Conservation (phyloP, 495 filamentous ascomycete genomes). For the Aspergillus leporis region DNA sequence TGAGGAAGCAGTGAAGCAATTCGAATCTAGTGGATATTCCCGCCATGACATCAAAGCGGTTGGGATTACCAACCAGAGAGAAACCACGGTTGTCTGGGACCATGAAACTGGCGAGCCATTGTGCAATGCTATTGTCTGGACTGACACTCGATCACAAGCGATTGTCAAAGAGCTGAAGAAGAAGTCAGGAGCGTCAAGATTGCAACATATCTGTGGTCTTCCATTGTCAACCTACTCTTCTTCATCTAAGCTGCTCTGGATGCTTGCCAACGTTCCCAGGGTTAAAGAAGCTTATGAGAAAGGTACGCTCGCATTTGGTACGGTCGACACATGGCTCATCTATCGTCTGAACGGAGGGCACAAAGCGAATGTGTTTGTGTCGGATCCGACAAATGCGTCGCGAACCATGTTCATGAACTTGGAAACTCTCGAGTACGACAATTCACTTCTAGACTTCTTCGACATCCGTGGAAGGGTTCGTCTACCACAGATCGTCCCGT, state of each 20-base stretch:
- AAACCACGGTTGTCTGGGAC: conserved; percentile 95
- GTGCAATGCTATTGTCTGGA: conserved; percentile 91
- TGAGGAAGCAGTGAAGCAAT: conserved; percentile 69
- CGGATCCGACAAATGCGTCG: conserved; percentile 90
- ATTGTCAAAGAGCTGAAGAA: conserved; percentile 77
- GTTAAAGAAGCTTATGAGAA: conserved; percentile 78
- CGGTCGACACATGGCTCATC: conserved; percentile 89
- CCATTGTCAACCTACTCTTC: conserved; percentile 94
- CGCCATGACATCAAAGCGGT: conserved; percentile 73
- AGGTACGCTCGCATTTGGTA: conserved; percentile 82
- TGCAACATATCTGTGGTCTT: conserved; percentile 78
- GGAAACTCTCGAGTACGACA: conserved; percentile 80
- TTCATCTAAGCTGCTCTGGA: conserved; percentile 85
- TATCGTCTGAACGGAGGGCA: conserved; percentile 85
- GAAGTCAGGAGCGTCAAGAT: conserved; percentile 58
- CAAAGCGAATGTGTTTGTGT: conserved; percentile 70
- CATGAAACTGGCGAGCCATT: conserved; percentile 79
- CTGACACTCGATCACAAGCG: conserved; percentile 80
- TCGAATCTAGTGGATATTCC: conserved; percentile 65
- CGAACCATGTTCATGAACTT: conserved; percentile 97
- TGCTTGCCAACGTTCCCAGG: conserved; percentile 69
- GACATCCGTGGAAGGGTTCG: conserved; percentile 68
- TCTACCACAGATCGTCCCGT: conserved; percentile 84
- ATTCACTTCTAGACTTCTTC: conserved; percentile 80
- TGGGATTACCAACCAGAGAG: conserved; percentile 93